Conservation (phyloP, 192 early-diverging fungal genomes). For the Cetraspora pellucida region DNA sequence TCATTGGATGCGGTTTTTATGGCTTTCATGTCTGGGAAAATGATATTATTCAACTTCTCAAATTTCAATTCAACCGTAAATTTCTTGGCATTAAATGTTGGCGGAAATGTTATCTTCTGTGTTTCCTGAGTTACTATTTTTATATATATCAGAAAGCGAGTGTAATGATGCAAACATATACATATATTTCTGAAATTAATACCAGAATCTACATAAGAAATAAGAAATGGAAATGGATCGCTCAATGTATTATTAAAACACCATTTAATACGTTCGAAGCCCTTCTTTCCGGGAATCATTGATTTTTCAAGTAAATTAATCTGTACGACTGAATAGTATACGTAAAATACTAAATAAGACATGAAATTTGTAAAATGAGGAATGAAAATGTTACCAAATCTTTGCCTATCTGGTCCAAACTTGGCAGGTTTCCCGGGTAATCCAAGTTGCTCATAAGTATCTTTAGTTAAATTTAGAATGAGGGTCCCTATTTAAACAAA, state of each 20-base stretch:
- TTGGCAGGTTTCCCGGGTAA: constrained; percentile 40
- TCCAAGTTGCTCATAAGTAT: constrained; percentile 50
- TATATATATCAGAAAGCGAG: no score
- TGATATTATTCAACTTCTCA: constrained; percentile 24
- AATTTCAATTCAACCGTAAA: constrained; percentile 28
- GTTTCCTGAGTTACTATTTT: constrained; percentile 13
- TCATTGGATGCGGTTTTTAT: constrained; percentile 43
- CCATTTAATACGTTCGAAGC: constrained; percentile 52
- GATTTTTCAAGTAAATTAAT: constrained; percentile 40
- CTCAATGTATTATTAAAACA: constrained; percentile 49
- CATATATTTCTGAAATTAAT: no score
- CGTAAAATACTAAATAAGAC: neutral
- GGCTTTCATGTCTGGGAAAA: constrained; percentile 38
- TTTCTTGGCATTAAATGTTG: constrained; percentile 21
- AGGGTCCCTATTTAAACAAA: constrained; percentile 42
- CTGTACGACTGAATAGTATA: constrained; percentile 38
- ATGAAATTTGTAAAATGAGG: neutral
- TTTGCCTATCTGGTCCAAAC: constrained; percentile 38
- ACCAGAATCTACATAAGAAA: constrained; percentile 35
- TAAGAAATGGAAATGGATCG: constrained; percentile 40
- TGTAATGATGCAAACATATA: no score
- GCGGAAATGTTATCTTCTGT: constrained; percentile 42
- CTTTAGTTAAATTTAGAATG: constrained; percentile 47
- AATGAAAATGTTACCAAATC: constrained; percentile 40
- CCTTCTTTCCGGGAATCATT: constrained; percentile 49